Conservation (phyloP, 2,329 filamentous ascomycete species). For the Aspergillus carbonarius region DNA sequence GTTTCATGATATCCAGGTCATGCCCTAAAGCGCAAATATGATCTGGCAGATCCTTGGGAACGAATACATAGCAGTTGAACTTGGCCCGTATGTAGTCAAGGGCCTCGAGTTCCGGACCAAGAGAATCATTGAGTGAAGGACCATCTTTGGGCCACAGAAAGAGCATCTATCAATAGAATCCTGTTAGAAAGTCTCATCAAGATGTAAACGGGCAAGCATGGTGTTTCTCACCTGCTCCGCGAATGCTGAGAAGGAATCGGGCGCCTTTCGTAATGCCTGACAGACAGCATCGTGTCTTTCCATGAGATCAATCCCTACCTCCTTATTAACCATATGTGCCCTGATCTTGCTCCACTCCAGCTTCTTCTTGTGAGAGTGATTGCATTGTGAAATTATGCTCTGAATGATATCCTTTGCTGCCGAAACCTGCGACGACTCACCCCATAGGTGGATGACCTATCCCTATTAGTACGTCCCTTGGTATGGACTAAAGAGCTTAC, state of each 20-base stretch:
- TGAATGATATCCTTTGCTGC: conserved; percentile 23
- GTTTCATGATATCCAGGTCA: conserved; percentile 34
- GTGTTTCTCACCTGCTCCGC: conserved; percentile 26
- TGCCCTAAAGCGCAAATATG: conserved; percentile 34
- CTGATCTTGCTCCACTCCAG: conserved; percentile 27
- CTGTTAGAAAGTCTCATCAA: neutral
- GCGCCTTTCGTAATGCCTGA: conserved; percentile 27
- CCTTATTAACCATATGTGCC: conserved; percentile 26
- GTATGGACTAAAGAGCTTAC: conserved; percentile 13
- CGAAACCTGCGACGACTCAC: conserved; percentile 23
- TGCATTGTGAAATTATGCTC: conserved; percentile 20
- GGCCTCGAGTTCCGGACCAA: conserved; percentile 45
- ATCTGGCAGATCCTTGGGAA: conserved; percentile 29
- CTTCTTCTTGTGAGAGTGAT: conserved; percentile 15
- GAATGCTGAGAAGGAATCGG: conserved; percentile 21
- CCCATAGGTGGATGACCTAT: conserved; percentile 29
- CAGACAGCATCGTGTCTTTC: conserved; percentile 25
- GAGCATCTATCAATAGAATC: conserved; percentile 26
- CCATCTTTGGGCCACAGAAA: conserved; percentile 50
- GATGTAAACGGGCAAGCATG: neutral
- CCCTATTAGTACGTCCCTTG: neutral
- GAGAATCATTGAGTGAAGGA: conserved; percentile 38
- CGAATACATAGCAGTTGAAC: conserved; percentile 43
- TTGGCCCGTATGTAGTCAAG: conserved; percentile 47
- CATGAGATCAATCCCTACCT: conserved; percentile 21